These are phyloP conservation scores for Ophiostoma sp. DNA, from an alignment of 2,329 filamentous ascomycete species.

Conservation along the genomic window DNA sequence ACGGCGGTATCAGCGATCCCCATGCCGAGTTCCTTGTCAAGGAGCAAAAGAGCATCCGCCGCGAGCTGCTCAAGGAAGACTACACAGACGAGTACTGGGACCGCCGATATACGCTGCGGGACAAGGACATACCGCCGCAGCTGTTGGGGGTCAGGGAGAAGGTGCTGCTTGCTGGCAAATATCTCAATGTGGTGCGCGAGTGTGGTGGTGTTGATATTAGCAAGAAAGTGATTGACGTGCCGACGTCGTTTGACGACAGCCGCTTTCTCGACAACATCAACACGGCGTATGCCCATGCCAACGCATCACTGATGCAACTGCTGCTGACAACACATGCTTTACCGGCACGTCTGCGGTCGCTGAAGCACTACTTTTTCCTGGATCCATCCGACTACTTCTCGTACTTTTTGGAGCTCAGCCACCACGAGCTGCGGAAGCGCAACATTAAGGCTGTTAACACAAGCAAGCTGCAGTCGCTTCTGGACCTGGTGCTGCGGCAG, in stretches of 20 bases:
- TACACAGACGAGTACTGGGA: conserved; percentile 99
- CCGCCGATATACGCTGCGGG: conserved; percentile 88
- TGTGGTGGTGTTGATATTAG: conserved; percentile 94
- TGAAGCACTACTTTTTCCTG: conserved; percentile 99
- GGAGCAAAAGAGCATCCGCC: conserved; percentile 89
- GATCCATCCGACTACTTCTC: conserved; percentile 97
- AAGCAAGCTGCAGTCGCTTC: conserved; percentile 84
- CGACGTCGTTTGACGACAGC: conserved; percentile 83
- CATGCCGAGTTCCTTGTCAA: conserved; percentile 92
- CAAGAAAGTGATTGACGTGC: conserved; percentile 82
- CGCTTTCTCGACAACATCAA: conserved; percentile 95
- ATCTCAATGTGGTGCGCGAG: conserved; percentile 94
- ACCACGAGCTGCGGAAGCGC: conserved; percentile 89
- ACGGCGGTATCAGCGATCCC: conserved; percentile 89
- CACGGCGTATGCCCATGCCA: conserved; percentile 88
- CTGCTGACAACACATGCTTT: conserved; percentile 89
- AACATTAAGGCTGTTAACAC: conserved; percentile 84
- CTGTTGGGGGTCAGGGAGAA: conserved; percentile 88
- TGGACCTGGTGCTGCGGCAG: conserved; percentile 95
- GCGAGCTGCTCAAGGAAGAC: conserved; percentile 86
- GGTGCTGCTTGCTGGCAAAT: conserved; percentile 91
- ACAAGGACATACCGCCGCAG: conserved; percentile 86
- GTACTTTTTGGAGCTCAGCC: conserved; percentile 88
- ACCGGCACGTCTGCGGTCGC: conserved; percentile 75
- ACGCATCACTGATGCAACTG: conserved; percentile 84